Base-by-base conservation (phyloP, 805 yeast species). In the Metschnikowia similis region DNA sequence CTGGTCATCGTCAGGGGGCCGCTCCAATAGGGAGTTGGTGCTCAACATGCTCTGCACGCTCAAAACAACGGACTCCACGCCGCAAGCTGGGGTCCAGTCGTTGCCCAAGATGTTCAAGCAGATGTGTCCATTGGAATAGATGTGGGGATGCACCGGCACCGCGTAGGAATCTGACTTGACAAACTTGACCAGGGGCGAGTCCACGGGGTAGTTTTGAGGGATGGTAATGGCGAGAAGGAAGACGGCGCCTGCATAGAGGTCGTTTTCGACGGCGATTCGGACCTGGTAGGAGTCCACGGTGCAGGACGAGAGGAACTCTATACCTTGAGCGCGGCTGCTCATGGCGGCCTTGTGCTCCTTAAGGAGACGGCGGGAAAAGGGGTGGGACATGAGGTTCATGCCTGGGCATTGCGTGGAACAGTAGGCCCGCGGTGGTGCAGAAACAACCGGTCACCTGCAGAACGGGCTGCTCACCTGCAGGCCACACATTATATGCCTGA, bases 61-160 rank as follows among this genome's bases (percentile, higher is more conserved):
- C 26, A 86, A 49, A 9, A 77, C 62, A 0, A 80, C 64, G 1
- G 79, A 67, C 36, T 74, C 74, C 1, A 82, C 63, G 0, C 79
- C 70, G 52, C 82, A 81, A 0, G 82, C 83, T 0, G 89, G 87
- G 0, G 86, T 73, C 89, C 89, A 84, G 38, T 77, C 85, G 16
- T 74, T 75, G 2, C 86, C 89, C 35, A 85, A 65, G 1, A 86
- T 66, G 58, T 85, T 81, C 17, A 85, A 67, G 60, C 92, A 85
- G n/a, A 85, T 85, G 58, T 86, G 91, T 1, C 91, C 92, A 58
- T 86, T 86, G 31, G 85, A 76, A 59, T 85, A 85, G 2, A 85
- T 73, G 59, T 85, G 92, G 0, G 92, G 92, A 59, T 85, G 90
- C 2, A 84, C 57, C 1, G 92, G 92, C 3, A 85, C 76, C n/a